phyloP scores from a whole-genome alignment of 495 filamentous ascomycete genomes.

The Podospora australis region DNA sequence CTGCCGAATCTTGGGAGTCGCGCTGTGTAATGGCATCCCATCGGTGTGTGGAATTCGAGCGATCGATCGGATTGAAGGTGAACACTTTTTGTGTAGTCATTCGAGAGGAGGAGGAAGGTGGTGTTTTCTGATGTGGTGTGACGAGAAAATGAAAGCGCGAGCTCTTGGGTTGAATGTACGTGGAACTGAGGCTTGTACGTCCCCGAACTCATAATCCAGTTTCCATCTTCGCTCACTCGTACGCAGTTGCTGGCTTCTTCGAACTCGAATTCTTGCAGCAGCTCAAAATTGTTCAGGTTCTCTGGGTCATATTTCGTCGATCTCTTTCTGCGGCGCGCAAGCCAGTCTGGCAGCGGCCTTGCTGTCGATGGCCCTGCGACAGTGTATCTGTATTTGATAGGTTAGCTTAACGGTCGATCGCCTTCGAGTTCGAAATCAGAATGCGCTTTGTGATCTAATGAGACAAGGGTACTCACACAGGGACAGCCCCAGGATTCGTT shows the following conservation, averaged over 20 bases:
- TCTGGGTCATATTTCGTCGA: constrained; percentile 90
- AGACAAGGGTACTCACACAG: constrained; percentile 56
- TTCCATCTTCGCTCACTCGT: constrained; percentile 86
- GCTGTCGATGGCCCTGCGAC: constrained; percentile 89
- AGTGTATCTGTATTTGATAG: constrained; percentile 50
- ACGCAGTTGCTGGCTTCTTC: constrained; percentile 96
- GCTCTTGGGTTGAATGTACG: constrained; percentile 85
- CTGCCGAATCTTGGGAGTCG: constrained; percentile 88
- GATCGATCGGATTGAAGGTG: constrained; percentile 89
- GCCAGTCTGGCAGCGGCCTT: constrained; percentile 89
- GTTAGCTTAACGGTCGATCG: background rate
- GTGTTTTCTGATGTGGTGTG: constrained; percentile 93
- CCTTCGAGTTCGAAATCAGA: background rate
- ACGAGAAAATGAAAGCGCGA: constrained; percentile 85
- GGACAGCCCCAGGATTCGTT: constrained; percentile 77
- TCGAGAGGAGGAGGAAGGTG: constrained; percentile 85
- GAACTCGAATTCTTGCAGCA: constrained; percentile 97
- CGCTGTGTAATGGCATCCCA: constrained; percentile 79
- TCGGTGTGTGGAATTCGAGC: constrained; percentile 89
- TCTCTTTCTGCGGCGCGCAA: constrained; percentile 82
- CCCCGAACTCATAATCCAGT: constrained; percentile 98
- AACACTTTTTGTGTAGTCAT: constrained; percentile 89
- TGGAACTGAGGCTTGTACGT: constrained; percentile 94
- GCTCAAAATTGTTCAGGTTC: constrained; percentile 86
- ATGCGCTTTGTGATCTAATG: no score